Base-by-base conservation (phyloP, 441 rosid genomes). In the Jatropha multifida region DNA sequence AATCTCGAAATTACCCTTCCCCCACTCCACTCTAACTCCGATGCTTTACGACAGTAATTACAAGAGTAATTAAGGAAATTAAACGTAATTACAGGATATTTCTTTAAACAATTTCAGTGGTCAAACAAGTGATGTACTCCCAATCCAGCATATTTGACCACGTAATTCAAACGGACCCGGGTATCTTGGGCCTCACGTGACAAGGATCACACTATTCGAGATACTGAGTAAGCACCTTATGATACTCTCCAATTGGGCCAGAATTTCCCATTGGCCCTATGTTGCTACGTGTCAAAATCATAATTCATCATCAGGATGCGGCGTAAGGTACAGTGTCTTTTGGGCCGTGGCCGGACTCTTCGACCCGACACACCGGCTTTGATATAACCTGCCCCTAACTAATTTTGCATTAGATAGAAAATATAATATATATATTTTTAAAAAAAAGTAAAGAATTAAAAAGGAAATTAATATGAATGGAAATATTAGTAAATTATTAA, bases 101-200 rank as follows among this genome's bases (percentile, higher is more conserved):
- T 23, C 23, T 23, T 46, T 54, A 20, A 54, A 13, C 32, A 0
- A 27, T 11, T 32, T 27, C 23, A 73, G 18, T 52, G 54, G 81
- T 84, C 83, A 81, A 80, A 80, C 56, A 9, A 44, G 65, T 60
- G 51, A 42, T 12, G 58, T 32, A 52, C 46, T 67, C 23, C 46
- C 48, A 74, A 73, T 38, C 49, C 59, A 59, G 51, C 59, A 0
- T 54, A 68, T 72, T 75, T 88, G 82, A 83, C 87, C 78, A 82
- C 72, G 14, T 37, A 74, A 62, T 14, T 76, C 52, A 68, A 72
- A 56, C 78, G 65, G 74, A 66, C 78, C 91, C 94, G 94, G 90
- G 95, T 79, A 89, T 88, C 94, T 88, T 86, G 96, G 92, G 86
- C 78, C 84, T 89, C 97, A 94, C 93, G 92, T 94, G 94, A 86